Percentiles rank a stretch among this genome's conserved stretches.
Evolutionary conservation across 2,329 filamentous ascomycete species (phyloP).

Genomic region (Fusarium kyushuense): DNA sequence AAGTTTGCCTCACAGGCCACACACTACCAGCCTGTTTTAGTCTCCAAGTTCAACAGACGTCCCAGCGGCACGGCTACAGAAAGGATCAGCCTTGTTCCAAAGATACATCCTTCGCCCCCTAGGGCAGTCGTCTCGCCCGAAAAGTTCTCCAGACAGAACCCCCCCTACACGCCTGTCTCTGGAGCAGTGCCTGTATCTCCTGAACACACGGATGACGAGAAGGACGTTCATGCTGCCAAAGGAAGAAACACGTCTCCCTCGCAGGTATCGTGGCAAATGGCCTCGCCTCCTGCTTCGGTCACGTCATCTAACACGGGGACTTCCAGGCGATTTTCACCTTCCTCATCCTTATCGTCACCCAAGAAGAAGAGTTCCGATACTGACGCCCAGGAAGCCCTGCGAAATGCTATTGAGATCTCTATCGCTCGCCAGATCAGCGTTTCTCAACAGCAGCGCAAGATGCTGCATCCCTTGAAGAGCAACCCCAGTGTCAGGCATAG

Average conservation of each 20-base stretch:
- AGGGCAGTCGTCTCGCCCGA: slow-evolving; percentile 12
- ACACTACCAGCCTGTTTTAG: slow-evolving; percentile 27
- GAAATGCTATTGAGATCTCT: slow-evolving; percentile 71
- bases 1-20: slow-evolving; percentile 15
- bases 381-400: slow-evolving; percentile 53
- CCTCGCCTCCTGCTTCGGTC: slow-evolving; percentile 55
- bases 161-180: slow-evolving; percentile 39
- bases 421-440: slow-evolving; percentile 77
- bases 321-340: slow-evolving; percentile 28
- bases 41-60: slow-evolving; percentile 48
- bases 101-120: slow-evolving; percentile 30
- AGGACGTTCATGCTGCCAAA: slow-evolving; percentile 44
- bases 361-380: slow-evolving; percentile 40
- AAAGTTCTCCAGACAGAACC: slow-evolving; percentile 21
- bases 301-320: slow-evolving; percentile 40
- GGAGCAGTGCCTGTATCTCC: slow-evolving; percentile 59
- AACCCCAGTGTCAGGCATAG: slow-evolving; percentile 44
- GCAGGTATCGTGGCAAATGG: slow-evolving; percentile 63
- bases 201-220: slow-evolving; percentile 43
- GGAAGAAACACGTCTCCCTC: slow-evolving; percentile 53
- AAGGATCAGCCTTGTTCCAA: slow-evolving; percentile 14
- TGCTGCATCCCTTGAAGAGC: slow-evolving; percentile 67
- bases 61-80: slow-evolving; percentile 20
- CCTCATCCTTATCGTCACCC: slow-evolving; percentile 40
- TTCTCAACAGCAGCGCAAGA: slow-evolving; percentile 69